Evolutionary conservation across 306 rosid species (phyloP), one percentile per base, ranked within the genome.

Genomic region (Inga oerstediana): DNA sequence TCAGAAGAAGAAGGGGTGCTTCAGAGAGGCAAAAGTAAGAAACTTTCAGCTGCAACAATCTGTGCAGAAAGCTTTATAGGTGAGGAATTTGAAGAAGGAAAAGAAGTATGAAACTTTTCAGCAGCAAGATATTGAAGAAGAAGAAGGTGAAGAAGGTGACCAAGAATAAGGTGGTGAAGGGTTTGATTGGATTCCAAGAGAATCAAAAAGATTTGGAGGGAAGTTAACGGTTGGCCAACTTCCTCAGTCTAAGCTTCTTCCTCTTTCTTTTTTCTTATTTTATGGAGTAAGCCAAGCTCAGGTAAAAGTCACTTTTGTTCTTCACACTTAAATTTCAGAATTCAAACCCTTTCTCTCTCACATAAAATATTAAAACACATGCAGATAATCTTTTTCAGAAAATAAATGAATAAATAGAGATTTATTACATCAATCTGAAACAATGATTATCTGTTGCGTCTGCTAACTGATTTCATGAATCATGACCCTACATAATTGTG

Each of bases 141-240:
- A 64, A 22, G 89, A 92, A 85, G 99, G 92, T 92, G 91, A 86
- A 88, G 91, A 88, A 80, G 93, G 91, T 91, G 93, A 93, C 93
- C 97, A 91, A 89, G 84, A 92, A 91, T 86, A 87, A 89, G 83
- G 85, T 64, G 83, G 82, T 34, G 12, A 19, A 66, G 79, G 81
- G 85, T 88, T 90, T 88, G 89, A 98, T 95, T 93, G 87, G 92
- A 88, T 89, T 86, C 82, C 69, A 94, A 94, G 97, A 32, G 93
- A 95, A 90, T 89, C 89, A 88, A 74, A 69, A 89, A 82, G 83
- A 89, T 86, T 89, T 76, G 92, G 91, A 84, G 88, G 88, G 89
- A 92, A 83, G 90, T 82, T 84, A 93, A 92, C 97, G 85, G 94
- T 88, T 93, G 89, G 98, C 95, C 98, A 93, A 95, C 94, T 85